phyloP scores from a whole-genome alignment of 2,329 filamentous ascomycete genomes.

The Elsinoe australis region DNA sequence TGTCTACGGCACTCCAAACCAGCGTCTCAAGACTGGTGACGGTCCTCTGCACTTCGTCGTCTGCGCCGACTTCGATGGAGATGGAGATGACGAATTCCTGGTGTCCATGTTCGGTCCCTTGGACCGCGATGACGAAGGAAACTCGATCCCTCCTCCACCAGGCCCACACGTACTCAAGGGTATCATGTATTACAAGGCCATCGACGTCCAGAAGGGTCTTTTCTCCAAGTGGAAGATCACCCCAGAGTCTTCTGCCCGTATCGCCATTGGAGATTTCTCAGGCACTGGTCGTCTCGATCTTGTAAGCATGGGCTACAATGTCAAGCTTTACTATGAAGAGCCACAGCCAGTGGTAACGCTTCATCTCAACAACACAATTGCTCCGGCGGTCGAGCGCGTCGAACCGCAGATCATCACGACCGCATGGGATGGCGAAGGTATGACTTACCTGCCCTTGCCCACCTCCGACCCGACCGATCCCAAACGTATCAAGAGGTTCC shows the following conservation, averaged over 20 bases:
- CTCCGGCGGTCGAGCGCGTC: neutral
- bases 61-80: constrained; percentile 11
- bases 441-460: constrained; percentile 13
- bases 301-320: constrained; percentile 16
- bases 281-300: constrained; percentile 13
- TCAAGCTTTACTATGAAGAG: constrained; percentile 16
- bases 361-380: constrained; percentile 13
- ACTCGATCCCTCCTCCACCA: constrained; percentile 10
- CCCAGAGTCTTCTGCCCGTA: constrained; percentile 7
- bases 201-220: constrained; percentile 12
- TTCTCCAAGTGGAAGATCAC: constrained; percentile 11
- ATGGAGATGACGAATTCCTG: constrained; percentile 11
- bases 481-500: constrained; percentile 12
- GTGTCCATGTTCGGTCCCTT: constrained; percentile 10
- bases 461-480: constrained; percentile 3
- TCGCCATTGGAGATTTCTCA: constrained; percentile 14
- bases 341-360: constrained; percentile 8
- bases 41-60: constrained; percentile 13
- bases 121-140: constrained; percentile 8
- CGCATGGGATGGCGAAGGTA: constrained; percentile 7
- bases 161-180: constrained; percentile 10
- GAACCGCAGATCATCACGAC: constrained; percentile 9
- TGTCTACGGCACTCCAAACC: constrained; percentile 12
- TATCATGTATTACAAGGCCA: constrained; percentile 14
- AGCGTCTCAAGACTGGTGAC: constrained; percentile 15